These are phyloP conservation scores for Steccherinum ochraceum DNA, from an alignment of 768 basidiomycete genomes.

Conservation along the genomic window DNA sequence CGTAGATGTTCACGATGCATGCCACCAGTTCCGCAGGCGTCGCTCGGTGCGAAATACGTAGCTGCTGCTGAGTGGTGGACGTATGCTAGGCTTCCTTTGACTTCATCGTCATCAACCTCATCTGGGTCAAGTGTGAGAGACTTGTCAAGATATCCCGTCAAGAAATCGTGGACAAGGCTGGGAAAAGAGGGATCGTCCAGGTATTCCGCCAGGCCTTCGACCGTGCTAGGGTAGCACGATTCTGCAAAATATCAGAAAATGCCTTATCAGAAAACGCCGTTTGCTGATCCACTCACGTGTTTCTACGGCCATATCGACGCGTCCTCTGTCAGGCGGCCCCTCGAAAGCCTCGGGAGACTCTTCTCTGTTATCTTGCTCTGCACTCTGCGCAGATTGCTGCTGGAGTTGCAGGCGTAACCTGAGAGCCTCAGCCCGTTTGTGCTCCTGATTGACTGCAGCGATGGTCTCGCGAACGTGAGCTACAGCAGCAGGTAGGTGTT, in stretches of 20 bases:
- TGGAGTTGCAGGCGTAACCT: background rate
- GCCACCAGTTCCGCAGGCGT: constrained; percentile 15
- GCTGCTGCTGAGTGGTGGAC: constrained; percentile 19
- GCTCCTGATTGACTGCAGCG: background rate
- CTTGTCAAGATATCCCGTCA: background rate
- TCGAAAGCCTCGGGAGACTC: background rate
- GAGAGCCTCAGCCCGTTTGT: background rate
- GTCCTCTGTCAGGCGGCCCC: background rate
- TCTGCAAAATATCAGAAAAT: too few relatives aligned
- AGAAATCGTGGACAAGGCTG: background rate
- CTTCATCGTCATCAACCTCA: background rate
- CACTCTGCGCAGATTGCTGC: background rate
- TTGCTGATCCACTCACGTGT: background rate
- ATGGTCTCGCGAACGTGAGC: background rate
- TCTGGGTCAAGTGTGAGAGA: background rate
- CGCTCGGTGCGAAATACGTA: constrained; percentile 21
- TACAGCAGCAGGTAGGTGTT: background rate
- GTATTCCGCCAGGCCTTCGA: background rate
- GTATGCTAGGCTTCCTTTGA: background rate
- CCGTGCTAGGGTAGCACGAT: background rate
- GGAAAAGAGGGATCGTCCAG: background rate
- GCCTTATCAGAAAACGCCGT: too few relatives aligned
- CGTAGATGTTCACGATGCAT: constrained; percentile 21
- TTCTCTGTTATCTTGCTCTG: too few relatives aligned
- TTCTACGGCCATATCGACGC: background rate